Conservation (phyloP, 192 early-diverging fungal species). For the Mortierella claussenii region DNA sequence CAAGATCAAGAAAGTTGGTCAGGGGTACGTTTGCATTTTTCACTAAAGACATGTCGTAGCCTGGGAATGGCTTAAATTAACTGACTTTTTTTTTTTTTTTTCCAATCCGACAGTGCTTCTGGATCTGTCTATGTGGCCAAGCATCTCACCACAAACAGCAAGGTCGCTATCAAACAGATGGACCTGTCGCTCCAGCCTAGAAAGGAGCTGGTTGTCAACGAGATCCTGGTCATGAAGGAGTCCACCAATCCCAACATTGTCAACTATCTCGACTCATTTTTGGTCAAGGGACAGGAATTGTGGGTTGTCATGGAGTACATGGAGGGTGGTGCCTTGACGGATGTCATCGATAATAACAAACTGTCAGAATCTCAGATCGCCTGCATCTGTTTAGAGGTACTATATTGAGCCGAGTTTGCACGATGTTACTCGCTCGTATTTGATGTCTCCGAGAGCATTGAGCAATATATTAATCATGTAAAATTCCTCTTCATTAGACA, state of each 20-base stretch:
- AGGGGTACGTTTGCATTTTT: slow-evolving; percentile 72
- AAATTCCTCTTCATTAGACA: slow-evolving; percentile 56
- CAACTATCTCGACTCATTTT: slow-evolving; percentile 94
- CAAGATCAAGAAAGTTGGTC: slow-evolving; percentile 97
- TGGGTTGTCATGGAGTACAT: slow-evolving; percentile 99
- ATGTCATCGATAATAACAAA: slow-evolving; percentile 95
- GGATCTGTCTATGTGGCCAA: slow-evolving; percentile 98
- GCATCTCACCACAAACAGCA: slow-evolving; percentile 73
- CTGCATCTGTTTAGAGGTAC: slow-evolving; percentile 89
- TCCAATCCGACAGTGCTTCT: slow-evolving; percentile 72
- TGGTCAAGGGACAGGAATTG: slow-evolving; percentile 85
- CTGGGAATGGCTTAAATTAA: slow-evolving; percentile 1
- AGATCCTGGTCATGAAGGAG: slow-evolving; percentile 96
- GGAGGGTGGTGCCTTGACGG: slow-evolving; percentile 98
- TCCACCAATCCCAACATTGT: slow-evolving; percentile 96
- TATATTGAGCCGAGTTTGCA: neutral
- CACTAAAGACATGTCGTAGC: neutral
- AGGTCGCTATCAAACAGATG: slow-evolving; percentile 97
- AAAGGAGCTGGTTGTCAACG: slow-evolving; percentile 93
- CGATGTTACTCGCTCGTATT: no score
- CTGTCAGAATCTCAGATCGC: slow-evolving; percentile 96
- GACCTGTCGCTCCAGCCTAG: slow-evolving; percentile 87
- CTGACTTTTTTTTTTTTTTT: neutral
- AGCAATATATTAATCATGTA: neutral
- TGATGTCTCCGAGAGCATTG: neutral